A percentile compares a stretch with the other conserved stretches of the same genome.
Conservation (phyloP, 495 filamentous ascomycete genomes). For the Penicillium samsonianum region DNA sequence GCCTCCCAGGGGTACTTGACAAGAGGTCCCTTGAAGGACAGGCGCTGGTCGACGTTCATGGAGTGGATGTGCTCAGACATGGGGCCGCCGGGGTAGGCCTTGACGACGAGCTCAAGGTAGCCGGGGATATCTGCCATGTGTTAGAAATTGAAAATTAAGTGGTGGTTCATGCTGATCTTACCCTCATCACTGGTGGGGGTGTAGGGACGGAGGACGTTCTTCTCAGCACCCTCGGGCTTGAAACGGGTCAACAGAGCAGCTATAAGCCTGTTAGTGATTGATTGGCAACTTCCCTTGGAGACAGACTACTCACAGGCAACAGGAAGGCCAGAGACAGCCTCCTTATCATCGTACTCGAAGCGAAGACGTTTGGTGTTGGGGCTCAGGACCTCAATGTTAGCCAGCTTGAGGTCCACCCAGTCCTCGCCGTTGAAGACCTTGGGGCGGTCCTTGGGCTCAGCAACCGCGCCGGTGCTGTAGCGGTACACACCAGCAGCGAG, state of each 20-base stretch:
- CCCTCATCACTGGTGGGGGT: constrained; percentile 88
- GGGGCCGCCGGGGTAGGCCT: constrained; percentile 83
- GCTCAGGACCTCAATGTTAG: constrained; percentile 74
- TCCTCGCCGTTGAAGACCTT: constrained; percentile 81
- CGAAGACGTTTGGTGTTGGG: constrained; percentile 88
- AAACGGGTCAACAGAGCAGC: constrained; percentile 85
- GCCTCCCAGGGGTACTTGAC: constrained; percentile 88
- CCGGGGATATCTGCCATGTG: constrained; percentile 61
- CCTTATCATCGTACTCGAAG: constrained; percentile 79
- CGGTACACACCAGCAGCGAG: constrained; percentile 46
- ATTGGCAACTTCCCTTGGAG: not conserved
- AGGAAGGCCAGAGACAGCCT: constrained; percentile 77
- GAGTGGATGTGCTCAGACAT: constrained; percentile 89
- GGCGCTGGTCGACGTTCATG: constrained; percentile 73
- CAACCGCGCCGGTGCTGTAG: constrained; percentile 38
- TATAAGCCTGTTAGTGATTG: constrained; percentile 26
- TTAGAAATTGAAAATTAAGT: not conserved
- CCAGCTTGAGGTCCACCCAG: constrained; percentile 76
- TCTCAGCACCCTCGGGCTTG: constrained; percentile 73
- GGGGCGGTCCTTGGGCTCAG: constrained; percentile 41
- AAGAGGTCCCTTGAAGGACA: constrained; percentile 92
- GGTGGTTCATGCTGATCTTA: constrained; percentile 33
- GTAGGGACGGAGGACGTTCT: constrained; percentile 85
- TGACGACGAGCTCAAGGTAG: constrained; percentile 85
- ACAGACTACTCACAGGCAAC: constrained; percentile 62